phyloP scores from a whole-genome alignment of 1,284 basidiomycete species.

The Irpex lacteus region DNA sequence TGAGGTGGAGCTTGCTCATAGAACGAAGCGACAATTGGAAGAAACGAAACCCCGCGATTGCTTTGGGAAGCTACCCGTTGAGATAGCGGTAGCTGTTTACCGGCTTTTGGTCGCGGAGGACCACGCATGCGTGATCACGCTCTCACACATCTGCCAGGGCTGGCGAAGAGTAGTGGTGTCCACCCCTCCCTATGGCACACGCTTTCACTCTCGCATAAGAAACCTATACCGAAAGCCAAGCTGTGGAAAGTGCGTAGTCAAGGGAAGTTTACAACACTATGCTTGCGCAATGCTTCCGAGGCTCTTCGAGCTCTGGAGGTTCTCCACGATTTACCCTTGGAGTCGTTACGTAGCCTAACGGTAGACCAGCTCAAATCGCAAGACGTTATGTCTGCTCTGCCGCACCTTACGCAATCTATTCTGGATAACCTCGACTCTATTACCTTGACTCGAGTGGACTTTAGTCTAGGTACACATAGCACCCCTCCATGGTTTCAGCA shows the following conservation, averaged over 20 bases:
- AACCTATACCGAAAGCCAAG: conserved; percentile 47
- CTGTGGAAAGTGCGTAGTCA: conserved; percentile 56
- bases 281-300: conserved; percentile 28
- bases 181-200: conserved; percentile 55
- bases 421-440: conserved; percentile 2
- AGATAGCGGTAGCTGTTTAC: conserved; percentile 59
- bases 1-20: conserved; percentile 11
- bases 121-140: conserved; percentile 37
- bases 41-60: conserved; percentile 31
- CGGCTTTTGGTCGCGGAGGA: conserved; percentile 41
- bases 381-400: conserved; percentile 14
- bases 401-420: conserved; percentile 12
- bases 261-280: conserved; percentile 44
- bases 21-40: conserved; percentile 15
- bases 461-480: neutral
- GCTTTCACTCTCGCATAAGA: conserved; percentile 48
- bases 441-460: neutral
- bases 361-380: conserved; percentile 10
- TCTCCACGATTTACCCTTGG: conserved; percentile 29
- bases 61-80: conserved; percentile 57
- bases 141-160: conserved; percentile 54
- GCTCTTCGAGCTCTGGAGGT: conserved; percentile 18
- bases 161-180: conserved; percentile 55
- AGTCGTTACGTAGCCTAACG: conserved; percentile 18
- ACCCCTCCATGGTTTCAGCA: conserved; percentile 8